These are phyloP conservation scores for Bolboschoenoplectus hybrid DNA, from an alignment of 202 grass and related monocot genomes.

Conservation along the genomic window DNA sequence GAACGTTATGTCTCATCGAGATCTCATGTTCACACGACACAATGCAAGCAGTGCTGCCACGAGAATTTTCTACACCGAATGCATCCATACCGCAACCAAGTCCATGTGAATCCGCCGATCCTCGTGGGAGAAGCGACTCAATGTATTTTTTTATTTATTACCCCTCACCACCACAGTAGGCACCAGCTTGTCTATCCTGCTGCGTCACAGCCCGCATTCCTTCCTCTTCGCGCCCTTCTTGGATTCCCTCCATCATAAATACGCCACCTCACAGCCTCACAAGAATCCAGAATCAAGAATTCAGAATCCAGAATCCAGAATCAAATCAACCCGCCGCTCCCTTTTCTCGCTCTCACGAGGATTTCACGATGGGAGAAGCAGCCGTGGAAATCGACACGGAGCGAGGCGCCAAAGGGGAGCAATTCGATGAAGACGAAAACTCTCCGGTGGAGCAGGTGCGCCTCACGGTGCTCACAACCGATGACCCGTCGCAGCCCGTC, in stretches of 20 bases:
- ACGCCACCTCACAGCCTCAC: not conserved
- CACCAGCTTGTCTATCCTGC: not conserved
- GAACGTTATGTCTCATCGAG: not conserved
- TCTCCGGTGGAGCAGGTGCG: slow-evolving; percentile 90
- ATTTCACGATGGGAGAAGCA: not conserved
- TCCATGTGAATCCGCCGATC: not conserved
- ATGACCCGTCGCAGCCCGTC: slow-evolving; percentile 72
- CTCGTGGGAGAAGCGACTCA: slow-evolving; percentile 1
- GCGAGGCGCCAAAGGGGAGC: not conserved
- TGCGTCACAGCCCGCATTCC: slow-evolving; percentile 16
- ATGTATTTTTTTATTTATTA: not conserved
- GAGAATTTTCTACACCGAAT: not conserved
- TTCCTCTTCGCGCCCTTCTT: not conserved
- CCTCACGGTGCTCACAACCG: slow-evolving; percentile 62
- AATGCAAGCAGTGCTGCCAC: not conserved
- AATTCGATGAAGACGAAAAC: slow-evolving; percentile 47
- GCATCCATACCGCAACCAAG: not conserved
- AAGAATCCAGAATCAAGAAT: not conserved
- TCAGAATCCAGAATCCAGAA: not conserved
- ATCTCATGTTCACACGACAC: not conserved
- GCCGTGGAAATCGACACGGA: slow-evolving; percentile 32
- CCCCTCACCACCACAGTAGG: not conserved
- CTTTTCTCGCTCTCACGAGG: not conserved
- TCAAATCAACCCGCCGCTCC: not conserved
- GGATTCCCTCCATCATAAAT: slow-evolving; percentile 11